Percentiles rank a stretch among this genome's conserved stretches.
phyloP scores from a whole-genome alignment of 2,329 filamentous ascomycete species.

The Ambrosiella xylebori region DNA sequence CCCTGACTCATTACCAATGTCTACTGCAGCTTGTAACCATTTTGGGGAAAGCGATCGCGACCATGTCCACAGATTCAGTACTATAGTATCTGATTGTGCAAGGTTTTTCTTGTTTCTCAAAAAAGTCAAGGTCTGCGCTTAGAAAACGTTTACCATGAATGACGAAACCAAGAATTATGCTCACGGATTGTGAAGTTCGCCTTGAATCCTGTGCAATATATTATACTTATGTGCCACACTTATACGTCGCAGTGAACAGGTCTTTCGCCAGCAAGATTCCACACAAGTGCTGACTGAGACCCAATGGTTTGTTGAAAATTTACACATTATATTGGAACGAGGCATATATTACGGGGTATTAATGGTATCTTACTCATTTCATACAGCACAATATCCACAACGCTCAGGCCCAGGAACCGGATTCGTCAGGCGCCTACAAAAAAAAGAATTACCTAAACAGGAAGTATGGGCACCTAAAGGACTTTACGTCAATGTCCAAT shows the following conservation, averaged over 20 bases:
- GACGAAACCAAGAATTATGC: not conserved
- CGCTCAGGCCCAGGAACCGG: not conserved
- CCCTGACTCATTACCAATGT: too few relatives aligned
- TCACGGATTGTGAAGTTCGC: not conserved
- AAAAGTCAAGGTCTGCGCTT: not conserved
- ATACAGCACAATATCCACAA: not conserved
- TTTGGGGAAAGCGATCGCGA: too few relatives aligned
- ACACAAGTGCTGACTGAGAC: not conserved
- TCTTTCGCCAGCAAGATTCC: not conserved
- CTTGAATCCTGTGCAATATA: not conserved
- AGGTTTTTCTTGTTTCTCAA: not conserved
- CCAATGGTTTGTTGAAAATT: not conserved
- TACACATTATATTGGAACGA: not conserved
- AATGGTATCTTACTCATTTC: not conserved
- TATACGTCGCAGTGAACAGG: not conserved
- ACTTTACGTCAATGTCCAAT: not conserved
- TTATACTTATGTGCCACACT: not conserved
- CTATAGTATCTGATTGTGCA: too few relatives aligned
- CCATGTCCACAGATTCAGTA: too few relatives aligned
- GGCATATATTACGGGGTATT: not conserved
- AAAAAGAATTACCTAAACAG: not conserved
- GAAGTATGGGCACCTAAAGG: not conserved
- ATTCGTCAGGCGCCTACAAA: not conserved
- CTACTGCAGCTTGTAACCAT: too few relatives aligned
- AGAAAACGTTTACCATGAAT: not conserved